Evolutionary conservation across 306 rosid genomes (phyloP).

Genomic region (Geum urbanum): DNA sequence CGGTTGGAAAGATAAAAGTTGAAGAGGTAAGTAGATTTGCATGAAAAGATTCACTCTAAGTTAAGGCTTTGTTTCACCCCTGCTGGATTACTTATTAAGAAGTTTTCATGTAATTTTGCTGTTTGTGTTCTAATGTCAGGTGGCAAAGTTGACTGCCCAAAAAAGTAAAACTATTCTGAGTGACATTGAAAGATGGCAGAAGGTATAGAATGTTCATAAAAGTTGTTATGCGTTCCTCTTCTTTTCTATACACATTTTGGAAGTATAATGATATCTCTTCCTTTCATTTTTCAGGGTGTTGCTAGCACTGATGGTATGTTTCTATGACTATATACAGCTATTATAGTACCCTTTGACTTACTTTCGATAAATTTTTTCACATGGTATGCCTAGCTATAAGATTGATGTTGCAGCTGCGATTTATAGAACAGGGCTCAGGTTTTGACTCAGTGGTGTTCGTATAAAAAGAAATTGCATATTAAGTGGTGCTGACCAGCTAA

Average conservation of each 20-base stretch:
- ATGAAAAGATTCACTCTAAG: no score
- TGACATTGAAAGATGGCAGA: constrained; percentile 98
- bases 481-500: neutral
- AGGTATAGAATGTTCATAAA: constrained; percentile 46
- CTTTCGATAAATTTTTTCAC: neutral
- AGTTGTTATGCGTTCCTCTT: constrained; percentile 1
- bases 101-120: neutral
- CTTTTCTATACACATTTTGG: neutral
- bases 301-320: constrained; percentile 88
- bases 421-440: neutral
- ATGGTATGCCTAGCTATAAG: neutral
- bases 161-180: constrained; percentile 79
- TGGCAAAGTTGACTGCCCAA: constrained; percentile 91
- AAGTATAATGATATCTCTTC: constrained; percentile 17
- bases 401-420: neutral
- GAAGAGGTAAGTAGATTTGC: constrained; percentile 64
- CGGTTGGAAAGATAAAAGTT: constrained; percentile 79
- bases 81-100: neutral
- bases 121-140: constrained; percentile 42
- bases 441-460: neutral
- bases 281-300: constrained; percentile 66
- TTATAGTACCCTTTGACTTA: no score
- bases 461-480: neutral
- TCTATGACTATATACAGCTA: neutral
- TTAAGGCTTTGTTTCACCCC: neutral